Base-by-base conservation (phyloP, 2,329 filamentous ascomycete genomes). In the Fusarium nodosum region DNA sequence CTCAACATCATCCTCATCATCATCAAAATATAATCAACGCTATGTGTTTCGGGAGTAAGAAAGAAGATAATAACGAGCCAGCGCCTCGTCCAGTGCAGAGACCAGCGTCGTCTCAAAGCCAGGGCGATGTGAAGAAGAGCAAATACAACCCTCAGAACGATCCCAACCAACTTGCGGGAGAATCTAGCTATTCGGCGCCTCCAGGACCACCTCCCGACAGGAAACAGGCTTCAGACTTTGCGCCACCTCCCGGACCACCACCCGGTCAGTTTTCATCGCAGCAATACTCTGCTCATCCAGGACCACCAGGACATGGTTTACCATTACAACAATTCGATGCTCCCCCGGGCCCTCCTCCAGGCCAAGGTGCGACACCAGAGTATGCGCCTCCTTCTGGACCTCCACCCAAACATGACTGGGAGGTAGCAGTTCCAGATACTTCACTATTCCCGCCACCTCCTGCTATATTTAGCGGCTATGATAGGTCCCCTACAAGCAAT, bases 391-490 rank as follows among this genome's bases (percentile, higher is more conserved):
- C 81, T 2, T 65, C 77, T 4, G 80, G 79, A 16, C 79, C 80
- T 15, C 80, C 80, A 15, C 79, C 31, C 3, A 62, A 88, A 71
- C 91, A 93, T 76, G 88, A 92, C 79, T 94, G 92, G 92, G 84
- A 89, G 69, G 75, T 85, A 9, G 86, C 89, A 5, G 90, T 93
- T 2, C 91, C 91, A 0, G 91, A 94, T 77, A 93, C 88, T 2
- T 84, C 90, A 1, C 84, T 92, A 12, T 87, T 94, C 44, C 91
- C 91, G 2, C 91, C 91, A 0, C 92, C 92, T 1, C 92, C 92
- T 0, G 86, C 86, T 31, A 85, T 93, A 75, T 89, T 88, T 78
- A 80, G 80, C 56, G 87, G 87, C 50, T 88, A 88, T 73, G 88
- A 92, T 63, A 80, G 78, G 33, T 93, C 91, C 15, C 88, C 89